A percentile compares a stretch with the other conserved stretches of the same genome.
Conservation (phyloP, 306 rosid species). For the Lathyrus tuberosus region DNA sequence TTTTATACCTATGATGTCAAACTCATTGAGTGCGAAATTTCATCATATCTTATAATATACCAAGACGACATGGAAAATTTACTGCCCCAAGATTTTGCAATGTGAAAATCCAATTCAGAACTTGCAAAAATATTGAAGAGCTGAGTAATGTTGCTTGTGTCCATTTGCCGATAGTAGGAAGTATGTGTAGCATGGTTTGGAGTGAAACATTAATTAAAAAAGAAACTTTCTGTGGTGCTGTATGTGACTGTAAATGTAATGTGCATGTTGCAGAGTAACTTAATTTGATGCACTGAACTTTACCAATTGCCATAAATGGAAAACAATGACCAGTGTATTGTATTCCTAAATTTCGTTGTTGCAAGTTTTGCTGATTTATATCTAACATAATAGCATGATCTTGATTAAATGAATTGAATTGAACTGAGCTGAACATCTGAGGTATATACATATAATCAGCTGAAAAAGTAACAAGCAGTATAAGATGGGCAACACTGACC, state of each 20-base stretch:
- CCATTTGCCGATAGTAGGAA: constrained; percentile 19
- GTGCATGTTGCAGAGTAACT: constrained; percentile 36
- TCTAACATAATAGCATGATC: constrained; percentile 17
- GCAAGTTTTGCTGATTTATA: constrained; percentile 13
- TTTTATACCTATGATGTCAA: constrained; percentile 20
- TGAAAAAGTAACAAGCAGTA: constrained; percentile 54
- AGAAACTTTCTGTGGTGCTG: constrained; percentile 1
- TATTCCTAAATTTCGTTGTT: constrained; percentile 23
- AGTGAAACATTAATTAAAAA: constrained; percentile 24
- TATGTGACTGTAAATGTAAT: constrained; percentile 31
- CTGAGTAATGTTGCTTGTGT: constrained; percentile 29
- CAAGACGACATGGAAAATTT: constrained; percentile 26
- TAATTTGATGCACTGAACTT: constrained; percentile 37
- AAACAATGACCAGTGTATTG: too few species aligned
- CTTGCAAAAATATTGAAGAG: constrained; percentile 27
- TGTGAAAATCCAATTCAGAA: constrained; percentile 20
- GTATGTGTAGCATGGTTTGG: constrained; percentile 3
- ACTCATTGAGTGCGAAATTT: constrained; percentile 16
- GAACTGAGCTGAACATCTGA: constrained; percentile 29
- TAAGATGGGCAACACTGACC: constrained; percentile 91
- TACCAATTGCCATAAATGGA: constrained; percentile 17
- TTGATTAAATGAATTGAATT: constrained; percentile 36
- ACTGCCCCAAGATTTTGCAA: constrained; percentile 27
- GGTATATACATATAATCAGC: constrained; percentile 41
- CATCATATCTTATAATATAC: constrained; percentile 15